Evolutionary conservation across 2,329 filamentous ascomycete genomes (phyloP), one percentile per base, ranked within the genome.

Genomic region (Aureobasidium pullulans): DNA sequence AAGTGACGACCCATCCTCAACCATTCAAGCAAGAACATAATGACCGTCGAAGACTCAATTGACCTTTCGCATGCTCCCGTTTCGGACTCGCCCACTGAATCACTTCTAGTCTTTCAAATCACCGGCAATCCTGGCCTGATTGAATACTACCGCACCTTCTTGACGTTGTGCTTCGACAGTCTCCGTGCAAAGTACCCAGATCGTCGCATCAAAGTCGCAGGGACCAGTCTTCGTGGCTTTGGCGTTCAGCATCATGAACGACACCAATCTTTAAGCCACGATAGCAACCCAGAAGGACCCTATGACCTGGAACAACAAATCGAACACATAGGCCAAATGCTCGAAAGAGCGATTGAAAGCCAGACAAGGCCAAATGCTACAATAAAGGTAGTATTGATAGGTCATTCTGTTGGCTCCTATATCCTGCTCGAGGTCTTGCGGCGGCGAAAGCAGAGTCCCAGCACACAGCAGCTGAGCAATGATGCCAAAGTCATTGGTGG

Each of bases 91-190:
- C 6, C 19, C 11, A 36, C 82, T 60, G 49, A 60, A 19, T 39
- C 54, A 13, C 46, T 70, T 5, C 80, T 91, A 52, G 75, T 92
- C 64, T 90, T 84, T 75, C 87, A 89, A 71, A 79, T 93, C 42
- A 83, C 86, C 31, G 89, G 89, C 19, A 93, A 93, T 64, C 89
- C 89, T 5, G 89, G 89, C 5, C 77, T 90, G 16, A 81, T 91
- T 53, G 82, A 80, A 59, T 93, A 89, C 77, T 93, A 93, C 72
- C 75, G 74, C 60, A 78, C 81, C 39, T 93, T 90, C 71, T 76
- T 91, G 10, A 75, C 75, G 0, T 75, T 79, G 13, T 73, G 91
- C 2, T 77, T 83, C 47, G 69, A 72, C 0, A 72, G 83, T 11
- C 73, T 90, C 28, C 43, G 48, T 5, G 29, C 10, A 16, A 53